phyloP scores from a whole-genome alignment of 768 basidiomycete species.

The Suillus sp. region DNA sequence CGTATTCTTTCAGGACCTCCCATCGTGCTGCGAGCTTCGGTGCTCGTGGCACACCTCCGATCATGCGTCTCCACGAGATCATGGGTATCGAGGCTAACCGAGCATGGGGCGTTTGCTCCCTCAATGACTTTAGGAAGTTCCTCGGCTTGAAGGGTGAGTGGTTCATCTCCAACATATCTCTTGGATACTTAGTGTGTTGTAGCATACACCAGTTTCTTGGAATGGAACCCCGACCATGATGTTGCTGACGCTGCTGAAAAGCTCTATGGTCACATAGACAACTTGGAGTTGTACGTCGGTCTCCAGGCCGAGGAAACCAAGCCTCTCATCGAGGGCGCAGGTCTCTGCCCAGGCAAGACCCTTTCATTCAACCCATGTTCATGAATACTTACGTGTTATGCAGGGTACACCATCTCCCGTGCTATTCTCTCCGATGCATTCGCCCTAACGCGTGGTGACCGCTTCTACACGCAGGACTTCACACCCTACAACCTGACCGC shows the following conservation, averaged over 20 bases:
- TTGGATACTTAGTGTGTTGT: constrained; percentile 7
- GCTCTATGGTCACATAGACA: constrained; percentile 74
- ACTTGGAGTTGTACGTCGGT: constrained; percentile 80
- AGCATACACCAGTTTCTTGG: constrained; percentile 72
- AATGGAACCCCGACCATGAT: constrained; percentile 78
- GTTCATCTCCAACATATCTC: background rate
- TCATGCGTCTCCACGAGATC: constrained; percentile 77
- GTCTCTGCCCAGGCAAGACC: constrained; percentile 72
- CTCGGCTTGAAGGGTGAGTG: constrained; percentile 72
- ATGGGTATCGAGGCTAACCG: constrained; percentile 84
- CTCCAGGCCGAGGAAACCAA: constrained; percentile 80
- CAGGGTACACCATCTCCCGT: constrained; percentile 80
- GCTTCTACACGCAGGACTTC: constrained; percentile 80
- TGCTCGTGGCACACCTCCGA: constrained; percentile 73
- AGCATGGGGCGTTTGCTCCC: constrained; percentile 76
- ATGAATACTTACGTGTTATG: background rate
- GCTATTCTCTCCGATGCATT: constrained; percentile 88
- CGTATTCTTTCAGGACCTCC: constrained; percentile 50
- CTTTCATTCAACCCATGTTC: constrained; percentile 5
- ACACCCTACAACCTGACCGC: constrained; percentile 80
- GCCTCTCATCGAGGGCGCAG: constrained; percentile 74
- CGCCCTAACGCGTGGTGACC: constrained; percentile 82
- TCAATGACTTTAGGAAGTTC: constrained; percentile 87
- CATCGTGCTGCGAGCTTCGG: constrained; percentile 73
- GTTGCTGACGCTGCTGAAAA: constrained; percentile 74